Evolutionary conservation across 169 alveolate species (phyloP).

Genomic region (Plasmodium berghei): DNA sequence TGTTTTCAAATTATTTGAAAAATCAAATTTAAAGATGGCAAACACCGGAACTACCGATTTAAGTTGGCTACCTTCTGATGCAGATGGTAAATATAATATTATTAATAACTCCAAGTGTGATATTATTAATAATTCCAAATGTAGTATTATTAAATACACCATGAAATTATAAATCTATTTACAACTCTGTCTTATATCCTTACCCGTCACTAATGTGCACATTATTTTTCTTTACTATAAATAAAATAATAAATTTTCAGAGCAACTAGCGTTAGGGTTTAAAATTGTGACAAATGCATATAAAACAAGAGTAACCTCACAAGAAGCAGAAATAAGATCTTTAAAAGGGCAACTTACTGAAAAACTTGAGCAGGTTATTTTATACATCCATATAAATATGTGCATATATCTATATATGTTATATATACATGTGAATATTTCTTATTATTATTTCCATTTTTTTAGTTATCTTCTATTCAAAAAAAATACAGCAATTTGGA

Average conservation of each 20-base stretch:
- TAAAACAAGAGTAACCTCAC: conserved; percentile 87
- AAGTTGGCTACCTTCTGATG: conserved; percentile 87
- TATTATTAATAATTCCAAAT: no score
- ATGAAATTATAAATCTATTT: no score
- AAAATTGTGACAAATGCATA: conserved; percentile 89
- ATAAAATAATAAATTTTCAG: conserved; percentile 51
- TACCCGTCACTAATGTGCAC: not conserved
- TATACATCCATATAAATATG: not conserved
- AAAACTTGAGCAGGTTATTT: conserved; percentile 84
- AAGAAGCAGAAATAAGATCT: conserved; percentile 87
- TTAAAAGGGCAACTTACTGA: conserved; percentile 86
- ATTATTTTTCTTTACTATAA: not conserved
- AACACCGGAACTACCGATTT: conserved; percentile 79
- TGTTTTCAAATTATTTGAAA: not conserved
- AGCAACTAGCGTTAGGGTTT: conserved; percentile 90
- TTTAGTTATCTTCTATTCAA: conserved; percentile 85
- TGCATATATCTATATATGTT: not conserved
- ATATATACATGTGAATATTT: not conserved
- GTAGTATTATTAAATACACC: not conserved
- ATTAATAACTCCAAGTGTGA: conserved; percentile 16
- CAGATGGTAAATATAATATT: conserved; percentile 79
- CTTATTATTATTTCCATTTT: no score
- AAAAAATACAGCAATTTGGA: conserved; percentile 88
- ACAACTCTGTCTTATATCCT: not conserved
- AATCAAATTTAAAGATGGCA: conserved; percentile 38